Evolutionary conservation across 768 basidiomycete species (phyloP).

Genomic region (Trametes sanguinea): DNA sequence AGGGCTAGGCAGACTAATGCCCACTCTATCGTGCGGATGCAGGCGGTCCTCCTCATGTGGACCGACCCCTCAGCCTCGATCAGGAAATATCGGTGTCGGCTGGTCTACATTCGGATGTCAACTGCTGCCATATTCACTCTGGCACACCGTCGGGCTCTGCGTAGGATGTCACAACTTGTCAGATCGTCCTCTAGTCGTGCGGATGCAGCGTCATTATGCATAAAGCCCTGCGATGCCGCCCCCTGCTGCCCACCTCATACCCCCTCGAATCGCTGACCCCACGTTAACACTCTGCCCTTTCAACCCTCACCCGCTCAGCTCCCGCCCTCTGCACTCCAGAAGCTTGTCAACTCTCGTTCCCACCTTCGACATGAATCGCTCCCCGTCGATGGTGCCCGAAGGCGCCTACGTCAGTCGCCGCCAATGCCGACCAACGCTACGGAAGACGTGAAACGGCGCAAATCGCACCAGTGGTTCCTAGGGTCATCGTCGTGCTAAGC

Average conservation of each 20-base stretch:
- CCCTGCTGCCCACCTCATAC: neutral
- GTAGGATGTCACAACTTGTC: neutral
- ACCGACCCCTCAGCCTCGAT: neutral
- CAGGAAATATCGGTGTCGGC: neutral
- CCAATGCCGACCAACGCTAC: neutral
- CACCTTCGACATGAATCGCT: neutral
- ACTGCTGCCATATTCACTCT: neutral
- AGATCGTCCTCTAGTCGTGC: neutral
- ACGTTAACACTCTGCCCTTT: neutral
- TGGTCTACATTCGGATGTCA: neutral
- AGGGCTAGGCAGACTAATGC: neutral
- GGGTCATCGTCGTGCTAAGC: neutral
- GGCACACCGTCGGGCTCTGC: neutral
- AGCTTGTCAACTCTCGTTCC: no score
- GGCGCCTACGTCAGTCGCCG: neutral
- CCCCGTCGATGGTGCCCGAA: neutral
- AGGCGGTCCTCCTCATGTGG: neutral
- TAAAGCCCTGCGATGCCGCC: neutral
- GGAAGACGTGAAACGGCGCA: neutral
- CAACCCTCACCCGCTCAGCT: no score
- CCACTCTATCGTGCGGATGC: neutral
- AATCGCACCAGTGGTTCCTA: constrained; percentile 1
- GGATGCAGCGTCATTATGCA: constrained; percentile 1
- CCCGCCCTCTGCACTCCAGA: no score
- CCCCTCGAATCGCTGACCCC: neutral